Evolutionary conservation across 352 stramenopile species (phyloP).

Genomic region (Albugo laibachii): DNA sequence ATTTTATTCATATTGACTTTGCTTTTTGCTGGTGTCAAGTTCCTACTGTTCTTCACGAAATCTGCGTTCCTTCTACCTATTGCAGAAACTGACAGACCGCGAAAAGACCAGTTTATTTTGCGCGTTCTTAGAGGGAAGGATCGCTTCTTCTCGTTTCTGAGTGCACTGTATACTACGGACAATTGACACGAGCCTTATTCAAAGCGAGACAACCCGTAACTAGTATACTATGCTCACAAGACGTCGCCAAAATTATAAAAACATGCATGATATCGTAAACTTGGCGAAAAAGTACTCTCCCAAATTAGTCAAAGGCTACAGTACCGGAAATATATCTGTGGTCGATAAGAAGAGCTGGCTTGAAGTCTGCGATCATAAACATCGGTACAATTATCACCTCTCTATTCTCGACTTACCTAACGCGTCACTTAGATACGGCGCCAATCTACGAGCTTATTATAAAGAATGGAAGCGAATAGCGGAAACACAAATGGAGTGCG

Average conservation of each 20-base stretch:
- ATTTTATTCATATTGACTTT: too few relatives aligned
- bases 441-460: conserved; percentile 93
- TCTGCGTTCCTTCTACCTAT: too few relatives aligned
- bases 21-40: too few relatives aligned
- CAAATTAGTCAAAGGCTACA: conserved; percentile 78
- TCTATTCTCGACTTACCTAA: neutral
- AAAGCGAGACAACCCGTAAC: neutral
- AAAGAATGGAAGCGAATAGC: conserved; percentile 84
- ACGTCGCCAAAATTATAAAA: conserved; percentile 59
- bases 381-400: conserved; percentile 22
- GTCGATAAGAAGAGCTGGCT: conserved; percentile 84
- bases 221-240: conserved; percentile 41
- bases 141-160: too few relatives aligned
- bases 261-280: conserved; percentile 80
- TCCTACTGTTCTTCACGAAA: too few relatives aligned
- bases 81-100: too few relatives aligned
- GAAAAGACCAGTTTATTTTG: too few relatives aligned
- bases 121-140: too few relatives aligned
- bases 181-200: neutral
- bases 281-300: conserved; percentile 77
- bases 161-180: too few relatives aligned
- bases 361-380: conserved; percentile 76
- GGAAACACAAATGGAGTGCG: conserved; percentile 25
- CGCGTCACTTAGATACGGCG: conserved; percentile 75
- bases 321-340: conserved; percentile 75